Percentiles rank a stretch among this genome's conserved stretches.
These are phyloP conservation scores for Debaryomyces hansenii DNA, from an alignment of 805 yeast species.

Conservation along the genomic window DNA sequence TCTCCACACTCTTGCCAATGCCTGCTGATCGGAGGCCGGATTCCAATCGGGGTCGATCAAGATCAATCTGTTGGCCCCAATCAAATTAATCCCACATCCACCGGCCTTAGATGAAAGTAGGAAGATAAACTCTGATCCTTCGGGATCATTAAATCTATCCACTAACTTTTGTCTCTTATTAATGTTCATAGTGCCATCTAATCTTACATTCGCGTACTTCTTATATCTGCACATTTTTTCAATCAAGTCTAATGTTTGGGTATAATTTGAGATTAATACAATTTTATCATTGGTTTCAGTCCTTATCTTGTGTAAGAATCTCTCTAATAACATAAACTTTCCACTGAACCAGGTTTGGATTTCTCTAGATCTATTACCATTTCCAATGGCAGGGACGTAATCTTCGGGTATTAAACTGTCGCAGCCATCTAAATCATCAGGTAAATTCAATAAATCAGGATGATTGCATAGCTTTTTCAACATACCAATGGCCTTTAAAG, in stretches of 20 bases:
- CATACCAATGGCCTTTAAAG: slow-evolving; percentile 84
- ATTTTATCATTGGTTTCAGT: slow-evolving; percentile 90
- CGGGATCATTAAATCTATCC: slow-evolving; percentile 88
- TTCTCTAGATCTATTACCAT: slow-evolving; percentile 62
- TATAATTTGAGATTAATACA: slow-evolving; percentile 90
- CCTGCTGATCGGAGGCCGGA: slow-evolving; percentile 98
- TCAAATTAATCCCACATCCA: slow-evolving; percentile 96
- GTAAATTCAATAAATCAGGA: slow-evolving; percentile 79
- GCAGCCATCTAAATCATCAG: slow-evolving; percentile 75
- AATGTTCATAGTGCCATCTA: slow-evolving; percentile 92
- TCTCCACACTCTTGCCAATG: slow-evolving; percentile 97
- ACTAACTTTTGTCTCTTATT: slow-evolving; percentile 92
- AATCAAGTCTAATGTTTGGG: slow-evolving; percentile 88
- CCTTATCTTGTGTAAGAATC: slow-evolving; percentile 77
- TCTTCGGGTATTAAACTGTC: slow-evolving; percentile 71
- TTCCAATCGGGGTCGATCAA: slow-evolving; percentile 95
- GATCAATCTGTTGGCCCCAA: slow-evolving; percentile 91
- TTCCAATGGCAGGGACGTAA: slow-evolving; percentile 47
- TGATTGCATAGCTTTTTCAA: slow-evolving; percentile 92
- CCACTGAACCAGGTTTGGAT: slow-evolving; percentile 84
- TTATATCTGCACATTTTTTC: slow-evolving; percentile 79
- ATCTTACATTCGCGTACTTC: slow-evolving; percentile 73
- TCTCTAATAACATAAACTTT: slow-evolving; percentile 78
- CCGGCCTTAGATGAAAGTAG: slow-evolving; percentile 94
- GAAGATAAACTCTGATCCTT: slow-evolving; percentile 83